Evolutionary conservation across 108 stramenopile genomes (phyloP), one percentile per base, ranked within the genome.

Genomic region (Nitzschia putrida): DNA sequence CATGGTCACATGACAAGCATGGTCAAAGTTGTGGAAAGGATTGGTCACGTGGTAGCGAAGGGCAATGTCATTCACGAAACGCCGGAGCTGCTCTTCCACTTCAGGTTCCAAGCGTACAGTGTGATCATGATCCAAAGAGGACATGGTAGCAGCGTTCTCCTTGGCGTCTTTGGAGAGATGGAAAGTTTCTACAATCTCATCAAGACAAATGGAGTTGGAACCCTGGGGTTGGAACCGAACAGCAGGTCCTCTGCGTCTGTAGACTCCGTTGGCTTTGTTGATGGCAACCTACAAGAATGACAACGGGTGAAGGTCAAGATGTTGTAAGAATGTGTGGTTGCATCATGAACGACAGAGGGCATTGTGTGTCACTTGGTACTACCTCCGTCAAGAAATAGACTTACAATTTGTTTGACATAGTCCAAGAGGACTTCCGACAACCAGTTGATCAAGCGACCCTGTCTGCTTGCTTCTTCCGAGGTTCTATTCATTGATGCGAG

Each of bases 21-120:
- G 69, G 25, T 50, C 69, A 41, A 71, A 71, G 38, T 71, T 71
- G 69, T 71, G 69, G 20, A 71, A 71, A 4, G 69, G 69, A 42
- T 71, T 71, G 8, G 44, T 29, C 2, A 37, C 13, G 24, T 69
- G 44, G 56, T 69, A 57, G 8, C 21, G 56, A 16, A 13, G 14
- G 12, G 68, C 34, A 57, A 69, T 69, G 8, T 56, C 44, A 18
- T 23, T 16, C 1, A 69, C 68, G 23, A 42, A 69, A 11, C 13
- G 56, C 2, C 42, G 54, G 4, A 69, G 21, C 23, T 56, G 41
- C n/a, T 57, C 18, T 12, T 22, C 68, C 11, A 69, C 68, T 13
- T 20, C 40, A 24, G 55, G 43, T 22, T 42, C 21, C 51, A 66
- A 2, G 12, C 52, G 29, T 11, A 66, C 51, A n/a, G 52, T 10